A percentile compares a stretch with the other conserved stretches of the same genome.
phyloP scores from a whole-genome alignment of 495 filamentous ascomycete genomes.

The Letharia columbiana region DNA sequence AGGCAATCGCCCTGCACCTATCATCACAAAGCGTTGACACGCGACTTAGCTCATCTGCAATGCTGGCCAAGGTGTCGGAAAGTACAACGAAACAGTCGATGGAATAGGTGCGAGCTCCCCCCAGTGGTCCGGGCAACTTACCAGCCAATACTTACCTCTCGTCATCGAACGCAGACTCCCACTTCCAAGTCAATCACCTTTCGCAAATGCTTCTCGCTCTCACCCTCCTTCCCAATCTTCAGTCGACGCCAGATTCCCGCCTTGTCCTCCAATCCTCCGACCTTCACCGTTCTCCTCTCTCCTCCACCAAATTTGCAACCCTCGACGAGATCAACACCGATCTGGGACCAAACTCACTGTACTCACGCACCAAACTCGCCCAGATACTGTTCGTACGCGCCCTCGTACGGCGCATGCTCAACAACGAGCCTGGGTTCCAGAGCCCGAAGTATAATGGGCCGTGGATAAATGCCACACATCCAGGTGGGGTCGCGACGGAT shows the following conservation, averaged over 20 bases:
- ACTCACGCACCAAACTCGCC: slow-evolving; percentile 48
- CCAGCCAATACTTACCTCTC: background rate
- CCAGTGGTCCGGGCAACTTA: background rate
- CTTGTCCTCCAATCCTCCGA: slow-evolving; percentile 48
- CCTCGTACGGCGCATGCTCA: slow-evolving; percentile 28
- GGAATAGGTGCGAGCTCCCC: slow-evolving; percentile 26
- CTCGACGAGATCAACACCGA: slow-evolving; percentile 48
- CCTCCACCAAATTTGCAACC: slow-evolving; percentile 37
- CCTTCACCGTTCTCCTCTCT: slow-evolving; percentile 41
- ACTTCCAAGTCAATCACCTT: slow-evolving; percentile 44
- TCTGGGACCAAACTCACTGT: slow-evolving; percentile 44
- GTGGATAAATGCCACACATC: slow-evolving; percentile 43
- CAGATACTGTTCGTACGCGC: slow-evolving; percentile 41
- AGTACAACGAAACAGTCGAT: slow-evolving; percentile 35
- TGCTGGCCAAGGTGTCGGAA: slow-evolving; percentile 43
- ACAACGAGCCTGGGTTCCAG: slow-evolving; percentile 33
- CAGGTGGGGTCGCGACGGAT: slow-evolving; percentile 41
- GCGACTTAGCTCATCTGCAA: slow-evolving; percentile 35
- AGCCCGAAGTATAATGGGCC: slow-evolving; percentile 24
- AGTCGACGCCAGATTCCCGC: slow-evolving; percentile 28
- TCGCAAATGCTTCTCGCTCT: slow-evolving; percentile 39
- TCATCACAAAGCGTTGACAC: background rate
- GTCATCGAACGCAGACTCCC: slow-evolving; percentile 30
- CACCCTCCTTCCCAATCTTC: slow-evolving; percentile 35
- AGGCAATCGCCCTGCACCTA: background rate